These are phyloP conservation scores for Fusarium sp. DNA, from an alignment of 2,329 filamentous ascomycete genomes.

Conservation along the genomic window DNA sequence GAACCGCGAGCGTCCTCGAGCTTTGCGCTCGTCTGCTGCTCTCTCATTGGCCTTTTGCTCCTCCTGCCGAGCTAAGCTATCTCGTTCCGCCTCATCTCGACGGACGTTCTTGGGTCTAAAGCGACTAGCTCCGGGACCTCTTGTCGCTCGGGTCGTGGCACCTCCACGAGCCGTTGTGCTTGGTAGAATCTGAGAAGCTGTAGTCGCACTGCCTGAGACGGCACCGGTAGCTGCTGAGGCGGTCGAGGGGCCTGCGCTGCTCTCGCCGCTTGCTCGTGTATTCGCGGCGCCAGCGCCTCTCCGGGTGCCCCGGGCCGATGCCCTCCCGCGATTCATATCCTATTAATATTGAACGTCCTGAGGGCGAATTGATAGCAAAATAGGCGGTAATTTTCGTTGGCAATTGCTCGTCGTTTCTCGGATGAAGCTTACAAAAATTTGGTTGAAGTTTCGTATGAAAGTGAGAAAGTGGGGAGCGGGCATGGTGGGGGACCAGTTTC, in stretches of 20 bases:
- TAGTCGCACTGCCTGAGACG: constrained; percentile 29
- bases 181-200: constrained; percentile 30
- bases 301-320: constrained; percentile 46
- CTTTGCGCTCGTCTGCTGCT: constrained; percentile 52
- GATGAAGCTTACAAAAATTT: constrained; percentile 45
- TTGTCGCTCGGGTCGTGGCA: constrained; percentile 48
- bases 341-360: background rate
- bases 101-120: constrained; percentile 60
- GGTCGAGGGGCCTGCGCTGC: constrained; percentile 24
- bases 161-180: constrained; percentile 47
- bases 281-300: constrained; percentile 45
- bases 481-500: constrained; percentile 48
- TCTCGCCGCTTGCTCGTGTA: constrained; percentile 36
- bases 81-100: constrained; percentile 60
- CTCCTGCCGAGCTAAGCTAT: constrained; percentile 56
- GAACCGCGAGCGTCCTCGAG: constrained; percentile 51
- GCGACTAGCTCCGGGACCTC: constrained; percentile 51
- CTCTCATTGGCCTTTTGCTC: constrained; percentile 54
- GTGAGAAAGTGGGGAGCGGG: constrained; percentile 38
- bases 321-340: constrained; percentile 50
- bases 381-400: constrained; percentile 7
- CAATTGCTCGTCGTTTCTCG: background rate
- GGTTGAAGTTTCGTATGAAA: constrained; percentile 30
- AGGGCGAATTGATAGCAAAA: background rate
- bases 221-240: constrained; percentile 27